These are phyloP conservation scores for Pseudogymnoascus sp. DNA, from an alignment of 2,329 filamentous ascomycete genomes.

Conservation along the genomic window DNA sequence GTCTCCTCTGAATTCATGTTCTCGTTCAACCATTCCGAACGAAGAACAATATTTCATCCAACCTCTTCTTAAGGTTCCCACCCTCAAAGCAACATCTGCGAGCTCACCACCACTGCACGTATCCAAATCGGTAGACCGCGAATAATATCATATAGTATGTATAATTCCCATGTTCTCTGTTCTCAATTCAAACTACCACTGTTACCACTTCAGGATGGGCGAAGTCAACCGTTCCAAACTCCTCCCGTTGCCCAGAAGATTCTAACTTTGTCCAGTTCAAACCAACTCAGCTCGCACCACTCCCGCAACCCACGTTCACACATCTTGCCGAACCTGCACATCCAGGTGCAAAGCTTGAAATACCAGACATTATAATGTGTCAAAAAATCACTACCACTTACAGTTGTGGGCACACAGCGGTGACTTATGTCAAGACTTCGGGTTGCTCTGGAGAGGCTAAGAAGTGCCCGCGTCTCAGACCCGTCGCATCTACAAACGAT, in stretches of 20 bases:
- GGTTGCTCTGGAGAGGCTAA: background rate
- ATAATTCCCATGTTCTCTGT: background rate
- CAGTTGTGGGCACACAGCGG: background rate
- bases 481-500: background rate
- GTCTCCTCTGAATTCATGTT: background rate
- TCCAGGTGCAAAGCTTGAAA: background rate
- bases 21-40: background rate
- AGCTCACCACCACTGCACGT: background rate
- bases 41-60: background rate
- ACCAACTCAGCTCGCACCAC: background rate
- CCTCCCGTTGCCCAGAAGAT: background rate
- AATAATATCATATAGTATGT: background rate
- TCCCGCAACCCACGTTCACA: background rate
- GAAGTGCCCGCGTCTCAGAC: background rate
- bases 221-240: background rate
- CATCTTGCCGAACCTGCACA: background rate
- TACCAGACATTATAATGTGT: background rate
- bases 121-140: background rate
- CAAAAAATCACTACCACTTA: background rate
- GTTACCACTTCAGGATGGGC: background rate
- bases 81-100: background rate
- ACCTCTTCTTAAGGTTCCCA: background rate
- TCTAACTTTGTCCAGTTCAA: background rate
- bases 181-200: background rate
- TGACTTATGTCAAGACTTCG: background rate